phyloP scores from a whole-genome alignment of 805 yeast genomes.

The Candida palmyrensis region DNA sequence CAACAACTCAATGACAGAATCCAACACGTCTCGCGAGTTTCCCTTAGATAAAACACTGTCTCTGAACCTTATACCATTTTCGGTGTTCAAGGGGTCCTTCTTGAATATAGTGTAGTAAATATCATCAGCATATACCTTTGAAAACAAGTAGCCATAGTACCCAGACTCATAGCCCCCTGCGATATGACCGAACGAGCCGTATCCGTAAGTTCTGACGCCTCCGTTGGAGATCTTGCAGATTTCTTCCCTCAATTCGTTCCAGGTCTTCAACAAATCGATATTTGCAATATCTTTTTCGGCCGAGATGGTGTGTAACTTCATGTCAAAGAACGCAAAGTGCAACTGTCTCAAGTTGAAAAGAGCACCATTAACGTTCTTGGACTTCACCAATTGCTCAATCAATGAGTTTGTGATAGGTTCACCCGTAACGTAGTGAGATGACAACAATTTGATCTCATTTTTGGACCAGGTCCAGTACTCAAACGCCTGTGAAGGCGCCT shows the following conservation, averaged over 20 bases:
- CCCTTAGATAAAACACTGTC: slow-evolving; percentile 67
- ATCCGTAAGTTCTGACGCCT: slow-evolving; percentile 55
- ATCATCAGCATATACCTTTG: slow-evolving; percentile 81
- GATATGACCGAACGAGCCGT: slow-evolving; percentile 71
- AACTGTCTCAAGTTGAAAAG: slow-evolving; percentile 68
- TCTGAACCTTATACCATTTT: slow-evolving; percentile 62
- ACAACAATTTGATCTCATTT: slow-evolving; percentile 50
- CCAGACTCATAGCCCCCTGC: slow-evolving; percentile 84
- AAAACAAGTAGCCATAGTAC: slow-evolving; percentile 83
- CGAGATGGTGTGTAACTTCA: slow-evolving; percentile 55
- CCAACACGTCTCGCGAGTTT: slow-evolving; percentile 67
- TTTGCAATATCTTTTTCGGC: slow-evolving; percentile 35
- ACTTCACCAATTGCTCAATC: slow-evolving; percentile 50
- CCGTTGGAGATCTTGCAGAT: slow-evolving; percentile 55
- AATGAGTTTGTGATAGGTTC: slow-evolving; percentile 53
- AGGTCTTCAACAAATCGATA: slow-evolving; percentile 46
- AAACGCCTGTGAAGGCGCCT: slow-evolving; percentile 86
- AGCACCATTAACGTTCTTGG: slow-evolving; percentile 77
- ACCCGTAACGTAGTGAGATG: slow-evolving; percentile 62
- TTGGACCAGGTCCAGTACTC: slow-evolving; percentile 86
- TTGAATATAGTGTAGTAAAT: slow-evolving; percentile 70
- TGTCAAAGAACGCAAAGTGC: slow-evolving; percentile 75
- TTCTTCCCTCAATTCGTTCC: slow-evolving; percentile 67
- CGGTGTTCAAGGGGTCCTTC: slow-evolving; percentile 58
- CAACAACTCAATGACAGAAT: slow-evolving; percentile 56